phyloP scores from a whole-genome alignment of 2,329 filamentous ascomycete species.

The Pestalotiopsis sp. region DNA sequence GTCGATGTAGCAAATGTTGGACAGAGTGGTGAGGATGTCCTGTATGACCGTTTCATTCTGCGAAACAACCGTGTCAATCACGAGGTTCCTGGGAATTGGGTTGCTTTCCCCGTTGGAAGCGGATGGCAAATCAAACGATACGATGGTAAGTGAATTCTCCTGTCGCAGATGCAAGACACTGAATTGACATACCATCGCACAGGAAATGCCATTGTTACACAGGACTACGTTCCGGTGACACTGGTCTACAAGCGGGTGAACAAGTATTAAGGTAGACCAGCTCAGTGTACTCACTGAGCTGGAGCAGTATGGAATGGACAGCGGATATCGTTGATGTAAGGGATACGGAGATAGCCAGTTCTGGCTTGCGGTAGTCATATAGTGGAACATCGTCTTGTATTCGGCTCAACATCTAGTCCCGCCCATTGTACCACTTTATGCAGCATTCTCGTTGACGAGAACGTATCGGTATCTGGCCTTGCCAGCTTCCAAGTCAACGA shows the following conservation, averaged over 20 bases:
- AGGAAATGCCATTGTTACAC: constrained; percentile 26
- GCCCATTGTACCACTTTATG: constrained; percentile 1
- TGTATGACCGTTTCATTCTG: constrained; percentile 37
- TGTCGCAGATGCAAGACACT: not conserved
- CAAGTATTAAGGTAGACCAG: not conserved
- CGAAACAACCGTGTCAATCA: constrained; percentile 16
- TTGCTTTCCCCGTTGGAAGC: constrained; percentile 31
- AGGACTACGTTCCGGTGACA: constrained; percentile 34
- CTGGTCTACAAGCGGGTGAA: constrained; percentile 29
- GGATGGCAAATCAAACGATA: constrained; percentile 38
- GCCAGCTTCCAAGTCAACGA: constrained; percentile 47
- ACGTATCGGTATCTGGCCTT: constrained; percentile 34
- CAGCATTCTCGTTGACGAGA: constrained; percentile 23
- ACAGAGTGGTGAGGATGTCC: constrained; percentile 25
- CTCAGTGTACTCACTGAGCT: not conserved
- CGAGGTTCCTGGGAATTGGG: constrained; percentile 30
- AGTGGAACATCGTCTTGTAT: not conserved
- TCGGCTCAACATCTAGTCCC: not conserved
- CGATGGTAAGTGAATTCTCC: constrained; percentile 30
- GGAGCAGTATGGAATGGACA: not conserved
- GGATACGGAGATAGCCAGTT: not conserved
- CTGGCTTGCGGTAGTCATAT: no score
- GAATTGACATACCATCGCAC: not conserved
- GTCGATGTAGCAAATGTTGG: constrained; percentile 34
- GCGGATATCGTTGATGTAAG: not conserved